Evolutionary conservation across 2,329 filamentous ascomycete species (phyloP).

Genomic region (Xylaria sp.): DNA sequence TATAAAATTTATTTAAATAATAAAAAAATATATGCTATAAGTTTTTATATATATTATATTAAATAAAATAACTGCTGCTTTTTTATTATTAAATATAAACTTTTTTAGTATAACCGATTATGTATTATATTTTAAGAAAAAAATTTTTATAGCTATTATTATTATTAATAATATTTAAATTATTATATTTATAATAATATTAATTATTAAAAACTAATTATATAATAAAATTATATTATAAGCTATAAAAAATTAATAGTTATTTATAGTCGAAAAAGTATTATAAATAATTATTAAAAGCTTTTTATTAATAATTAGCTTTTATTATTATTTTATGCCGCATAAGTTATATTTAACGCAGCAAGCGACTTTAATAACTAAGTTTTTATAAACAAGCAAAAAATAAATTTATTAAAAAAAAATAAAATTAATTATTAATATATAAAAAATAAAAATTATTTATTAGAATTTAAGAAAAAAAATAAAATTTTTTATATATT

Average conservation of each 20-base stretch:
- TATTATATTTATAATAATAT: not conserved
- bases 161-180: not conserved
- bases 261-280: not conserved
- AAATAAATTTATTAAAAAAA: not conserved
- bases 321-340: not conserved
- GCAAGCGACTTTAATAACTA: not conserved
- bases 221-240: not conserved
- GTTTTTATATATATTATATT: not conserved
- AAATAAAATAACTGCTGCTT: not conserved
- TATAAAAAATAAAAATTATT: not conserved
- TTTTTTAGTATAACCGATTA: not conserved
- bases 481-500: not conserved
- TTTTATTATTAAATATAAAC: not conserved
- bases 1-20: not conserved
- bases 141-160: not conserved
- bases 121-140: not conserved
- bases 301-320: not conserved
- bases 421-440: not conserved
- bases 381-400: not conserved
- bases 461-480: not conserved
- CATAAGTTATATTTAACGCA: not conserved
- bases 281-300: not conserved
- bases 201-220: not conserved
- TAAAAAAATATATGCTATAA: not conserved
- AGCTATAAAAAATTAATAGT: conserved; percentile 1